phyloP scores from a whole-genome alignment of 2,329 filamentous ascomycete species.

The Pseudogymnoascus sp. region DNA sequence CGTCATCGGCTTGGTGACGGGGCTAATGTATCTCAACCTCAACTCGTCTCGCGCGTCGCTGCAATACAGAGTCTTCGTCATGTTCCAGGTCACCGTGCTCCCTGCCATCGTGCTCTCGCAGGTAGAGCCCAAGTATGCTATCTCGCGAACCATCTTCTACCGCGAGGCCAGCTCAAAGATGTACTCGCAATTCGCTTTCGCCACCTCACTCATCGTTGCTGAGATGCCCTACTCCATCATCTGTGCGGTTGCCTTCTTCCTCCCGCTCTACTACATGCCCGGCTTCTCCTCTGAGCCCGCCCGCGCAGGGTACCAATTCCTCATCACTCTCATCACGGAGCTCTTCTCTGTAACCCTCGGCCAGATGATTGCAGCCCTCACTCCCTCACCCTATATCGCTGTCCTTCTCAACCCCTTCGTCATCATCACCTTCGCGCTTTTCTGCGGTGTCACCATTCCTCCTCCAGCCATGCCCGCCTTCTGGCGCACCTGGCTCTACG shows the following conservation, averaged over 20 bases:
- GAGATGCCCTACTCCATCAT: slow-evolving; percentile 40
- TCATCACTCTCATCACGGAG: slow-evolving; percentile 62
- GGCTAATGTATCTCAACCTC: slow-evolving; percentile 55
- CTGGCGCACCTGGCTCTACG: slow-evolving; percentile 54
- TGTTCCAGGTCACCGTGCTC: slow-evolving; percentile 59
- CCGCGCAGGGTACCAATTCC: slow-evolving; percentile 51
- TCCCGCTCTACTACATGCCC: slow-evolving; percentile 52
- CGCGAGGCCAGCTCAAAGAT: slow-evolving; percentile 56
- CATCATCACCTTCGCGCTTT: slow-evolving; percentile 58
- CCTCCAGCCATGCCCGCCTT: slow-evolving; percentile 55
- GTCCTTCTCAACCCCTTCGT: slow-evolving; percentile 50
- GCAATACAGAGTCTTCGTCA: slow-evolving; percentile 51
- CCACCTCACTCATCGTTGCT: slow-evolving; percentile 43
- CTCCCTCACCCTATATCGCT: slow-evolving; percentile 54
- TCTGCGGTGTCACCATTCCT: slow-evolving; percentile 69
- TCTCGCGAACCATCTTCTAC: slow-evolving; percentile 48
- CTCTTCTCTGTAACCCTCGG: slow-evolving; percentile 74
- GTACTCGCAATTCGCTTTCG: slow-evolving; percentile 54
- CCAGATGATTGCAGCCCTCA: slow-evolving; percentile 55
- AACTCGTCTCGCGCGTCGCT: slow-evolving; percentile 43
- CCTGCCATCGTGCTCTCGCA: slow-evolving; percentile 51
- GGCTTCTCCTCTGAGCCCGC: slow-evolving; percentile 28
- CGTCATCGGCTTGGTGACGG: slow-evolving; percentile 49
- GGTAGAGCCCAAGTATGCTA: slow-evolving; percentile 52
- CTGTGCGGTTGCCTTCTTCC: slow-evolving; percentile 39